Conservation (phyloP, 108 stramenopile species). For the Cyclotella kingstonii region DNA sequence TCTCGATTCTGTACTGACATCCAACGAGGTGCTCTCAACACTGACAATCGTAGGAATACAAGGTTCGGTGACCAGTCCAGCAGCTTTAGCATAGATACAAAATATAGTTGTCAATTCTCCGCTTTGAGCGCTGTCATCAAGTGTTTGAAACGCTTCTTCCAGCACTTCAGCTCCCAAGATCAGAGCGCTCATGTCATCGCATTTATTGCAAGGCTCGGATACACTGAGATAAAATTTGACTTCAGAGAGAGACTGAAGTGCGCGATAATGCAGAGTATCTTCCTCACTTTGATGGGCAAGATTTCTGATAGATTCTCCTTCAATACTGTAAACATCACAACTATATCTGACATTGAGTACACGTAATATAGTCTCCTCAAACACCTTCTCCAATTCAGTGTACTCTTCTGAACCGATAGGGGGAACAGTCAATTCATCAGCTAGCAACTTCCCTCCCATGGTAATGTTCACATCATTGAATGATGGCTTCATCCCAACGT, state of each 20-base stretch:
- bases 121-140: conserved; percentile 17
- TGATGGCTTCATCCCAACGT: conserved; percentile 1
- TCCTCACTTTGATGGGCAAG: not conserved
- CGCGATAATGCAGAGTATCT: not conserved
- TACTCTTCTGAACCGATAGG: conserved; percentile 7
- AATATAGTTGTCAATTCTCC: conserved; percentile 25
- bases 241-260: conserved; percentile 1
- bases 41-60: conserved; percentile 20
- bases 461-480: conserved; percentile 13
- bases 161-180: conserved; percentile 23
- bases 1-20: conserved; percentile 8
- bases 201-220: conserved; percentile 24
- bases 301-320: conserved; percentile 11
- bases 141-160: conserved; percentile 20
- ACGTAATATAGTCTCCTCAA: conserved; percentile 24
- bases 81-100: conserved; percentile 22
- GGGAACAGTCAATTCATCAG: conserved; percentile 7
- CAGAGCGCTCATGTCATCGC: conserved; percentile 21
- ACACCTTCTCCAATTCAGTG: conserved; percentile 6
- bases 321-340: conserved; percentile 25
- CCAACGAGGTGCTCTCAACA: conserved; percentile 25
- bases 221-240: conserved; percentile 17
- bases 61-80: conserved; percentile 8
- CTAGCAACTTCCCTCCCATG: conserved; percentile 28
- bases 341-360: conserved; percentile 8